phyloP scores from a whole-genome alignment of 129 eudicot genomes.

The Lactuca sativa region DNA sequence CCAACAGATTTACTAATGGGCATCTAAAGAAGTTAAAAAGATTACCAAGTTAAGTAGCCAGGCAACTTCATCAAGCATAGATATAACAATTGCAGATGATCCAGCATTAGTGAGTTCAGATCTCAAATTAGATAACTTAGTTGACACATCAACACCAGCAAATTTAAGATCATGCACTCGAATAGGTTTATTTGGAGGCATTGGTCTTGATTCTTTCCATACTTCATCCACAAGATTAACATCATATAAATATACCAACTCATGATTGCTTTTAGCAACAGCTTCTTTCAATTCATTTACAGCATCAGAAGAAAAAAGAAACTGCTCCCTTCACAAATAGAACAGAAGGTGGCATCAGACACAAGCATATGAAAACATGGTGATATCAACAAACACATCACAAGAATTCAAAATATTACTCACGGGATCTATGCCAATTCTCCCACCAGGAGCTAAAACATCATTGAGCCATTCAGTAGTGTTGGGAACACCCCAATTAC shows the following conservation, averaged over 20 bases:
- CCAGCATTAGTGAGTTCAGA: slow-evolving; percentile 63
- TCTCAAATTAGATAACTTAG: slow-evolving; percentile 76
- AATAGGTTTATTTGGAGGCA: slow-evolving; percentile 66
- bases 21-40: not conserved
- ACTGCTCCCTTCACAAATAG: slow-evolving; percentile 93
- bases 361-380: slow-evolving; percentile 14
- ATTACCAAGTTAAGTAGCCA: slow-evolving; percentile 95
- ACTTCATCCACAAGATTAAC: slow-evolving; percentile 88
- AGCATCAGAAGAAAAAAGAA: slow-evolving; percentile 92
- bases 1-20: not conserved
- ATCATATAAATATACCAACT: slow-evolving; percentile 81
- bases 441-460: slow-evolving; percentile 76
- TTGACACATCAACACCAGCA: slow-evolving; percentile 86
- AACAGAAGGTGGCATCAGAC: slow-evolving; percentile 54
- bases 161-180: slow-evolving; percentile 82
- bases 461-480: slow-evolving; percentile 83
- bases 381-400: slow-evolving; percentile 8
- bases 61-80: slow-evolving; percentile 95
- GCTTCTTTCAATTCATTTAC: slow-evolving; percentile 77
- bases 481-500: slow-evolving; percentile 88
- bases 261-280: slow-evolving; percentile 61
- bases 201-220: slow-evolving; percentile 89
- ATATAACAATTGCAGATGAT: slow-evolving; percentile 71
- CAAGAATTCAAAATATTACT: slow-evolving; percentile 40
- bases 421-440: slow-evolving; percentile 97